Base-by-base conservation (phyloP, 1,284 basidiomycete species). In the Microbotryum scabiosae region DNA sequence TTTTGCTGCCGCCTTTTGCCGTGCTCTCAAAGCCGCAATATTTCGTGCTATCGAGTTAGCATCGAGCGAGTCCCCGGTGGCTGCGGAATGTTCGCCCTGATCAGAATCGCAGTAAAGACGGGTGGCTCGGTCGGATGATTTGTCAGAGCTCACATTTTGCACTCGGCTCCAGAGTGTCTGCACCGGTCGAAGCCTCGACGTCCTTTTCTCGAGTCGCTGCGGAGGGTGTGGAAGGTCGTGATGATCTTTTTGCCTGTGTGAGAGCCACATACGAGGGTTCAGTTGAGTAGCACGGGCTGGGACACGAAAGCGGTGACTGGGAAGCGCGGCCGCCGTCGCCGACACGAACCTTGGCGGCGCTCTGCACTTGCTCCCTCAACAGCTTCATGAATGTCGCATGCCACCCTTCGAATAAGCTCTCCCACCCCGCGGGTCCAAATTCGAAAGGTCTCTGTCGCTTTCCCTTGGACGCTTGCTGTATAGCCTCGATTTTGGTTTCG, bases 21-120 rank as follows among this genome's bases (percentile, higher is more conserved):
- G 82, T 57, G 82, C 85, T 74, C 93, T 96, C 58, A 97, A 79
- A 0, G 89, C 90, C 71, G 92, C 86, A 2, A 96, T 88, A 71
- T 93, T 97, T 70, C 88, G 82, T 12, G 92, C 85, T 69, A 97
- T 97, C 71, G 90, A 85, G 71, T 93, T 85, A 57, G 88, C 88
- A 66, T 92, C 88, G 21, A 58, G 41, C 0, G 56, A 6, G 2
- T 28, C 16, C 14, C 36, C 36, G 36, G 36, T 41, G 36, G 36
- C 36, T 41, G 36, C 16, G 36, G 36, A 18, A 41, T 12, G 14
- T 16, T 41, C 14, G 5, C 4, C 16, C 14, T 12, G 36, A 41
- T 12, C 36, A 41, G 36, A 18, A 41, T 18, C 16, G 16, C 36
- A 41, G 36, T 41, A 30, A 30, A 30, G 30, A 30, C 7, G 30